Base-by-base conservation (phyloP, 257 asterid genomes). In the Solanum pennellii region DNA sequence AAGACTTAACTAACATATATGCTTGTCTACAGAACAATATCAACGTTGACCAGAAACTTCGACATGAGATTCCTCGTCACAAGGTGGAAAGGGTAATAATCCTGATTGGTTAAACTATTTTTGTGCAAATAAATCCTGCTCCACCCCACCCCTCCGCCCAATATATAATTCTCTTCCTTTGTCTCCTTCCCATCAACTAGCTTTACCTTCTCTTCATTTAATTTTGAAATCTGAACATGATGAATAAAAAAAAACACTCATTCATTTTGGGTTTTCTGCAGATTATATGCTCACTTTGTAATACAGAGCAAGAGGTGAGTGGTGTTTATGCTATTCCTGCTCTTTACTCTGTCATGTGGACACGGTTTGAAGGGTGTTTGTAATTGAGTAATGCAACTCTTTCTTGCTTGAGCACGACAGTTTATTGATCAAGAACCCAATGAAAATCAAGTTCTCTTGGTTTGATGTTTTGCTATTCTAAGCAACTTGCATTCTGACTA, bases 41-140 rank as follows among this genome's bases (percentile, higher is more conserved):
- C 84, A 71, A 87, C 86, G 49, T 93, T 85, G 94, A 95, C 60
- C 93, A 86, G 33, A 92, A 91, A 92, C 92, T 91, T 56, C 92
- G 99, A 89, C 99, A 96, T 89, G 97, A 96, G 73, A 80, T 96
- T 60, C 96, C 95, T 33, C 98, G 98, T 75, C 99, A 96, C 90
- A 90, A 89, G 73, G 90, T 96, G 45, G 92, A 93, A 90, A 92
- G 91, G 94, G 98, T 91, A 90, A 47, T 87, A 83, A 73, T 47
- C 29, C 29, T 49, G 86, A 15, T 5, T 62, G 60, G 25, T 83
- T 21, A 10, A 21, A 23, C 82, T 25, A 4, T 12, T 60, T 56
- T n/a, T 72, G 12, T 31, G 56, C 60, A 60, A 20, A 10, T 16
- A 73, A 47, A 71, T 16, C 5, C 14, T 12, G 5, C 11, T 60